A percentile compares a stretch with the other conserved stretches of the same genome.
Conservation (phyloP, 2,329 filamentous ascomycete genomes). For the Exophiala phaeomuriformis region DNA sequence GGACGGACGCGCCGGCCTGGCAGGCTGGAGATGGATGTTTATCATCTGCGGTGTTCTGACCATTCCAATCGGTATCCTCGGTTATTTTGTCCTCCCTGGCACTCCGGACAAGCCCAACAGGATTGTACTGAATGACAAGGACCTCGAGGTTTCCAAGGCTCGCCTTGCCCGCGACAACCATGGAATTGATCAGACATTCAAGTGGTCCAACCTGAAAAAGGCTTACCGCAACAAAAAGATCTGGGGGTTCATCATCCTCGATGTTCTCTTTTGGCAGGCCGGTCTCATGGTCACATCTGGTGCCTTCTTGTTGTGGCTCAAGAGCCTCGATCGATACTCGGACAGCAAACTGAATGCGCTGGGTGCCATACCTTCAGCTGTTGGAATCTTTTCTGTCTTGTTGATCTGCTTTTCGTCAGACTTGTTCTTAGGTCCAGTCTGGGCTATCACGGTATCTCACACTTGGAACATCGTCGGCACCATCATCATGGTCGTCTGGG, state of each 20-base stretch:
- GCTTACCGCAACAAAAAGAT: slow-evolving; percentile 36
- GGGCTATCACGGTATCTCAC: slow-evolving; percentile 42
- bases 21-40: slow-evolving; percentile 47
- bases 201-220: slow-evolving; percentile 33
- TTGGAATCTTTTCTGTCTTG: slow-evolving; percentile 35
- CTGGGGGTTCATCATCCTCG: slow-evolving; percentile 40
- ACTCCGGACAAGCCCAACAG: slow-evolving; percentile 39
- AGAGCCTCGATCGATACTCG: slow-evolving; percentile 36
- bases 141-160: slow-evolving; percentile 22
- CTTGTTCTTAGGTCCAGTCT: slow-evolving; percentile 5
- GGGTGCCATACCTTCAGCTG: slow-evolving; percentile 38
- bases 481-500: slow-evolving; percentile 29
- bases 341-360: slow-evolving; percentile 42
- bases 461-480: slow-evolving; percentile 31
- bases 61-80: slow-evolving; percentile 36
- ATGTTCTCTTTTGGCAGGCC: slow-evolving; percentile 36
- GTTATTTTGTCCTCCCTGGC: slow-evolving; percentile 38
- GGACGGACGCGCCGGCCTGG: slow-evolving; percentile 43
- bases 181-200: slow-evolving; percentile 33
- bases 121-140: slow-evolving; percentile 35
- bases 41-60: slow-evolving; percentile 53
- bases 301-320: slow-evolving; percentile 39
- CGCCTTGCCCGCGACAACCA: slow-evolving; percentile 34
- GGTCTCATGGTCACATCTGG: slow-evolving; percentile 36
- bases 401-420: slow-evolving; percentile 14